Evolutionary conservation across 257 asterid species (phyloP), one percentile per base, ranked within the genome.

Genomic region (Solanum lycopersicoides): DNA sequence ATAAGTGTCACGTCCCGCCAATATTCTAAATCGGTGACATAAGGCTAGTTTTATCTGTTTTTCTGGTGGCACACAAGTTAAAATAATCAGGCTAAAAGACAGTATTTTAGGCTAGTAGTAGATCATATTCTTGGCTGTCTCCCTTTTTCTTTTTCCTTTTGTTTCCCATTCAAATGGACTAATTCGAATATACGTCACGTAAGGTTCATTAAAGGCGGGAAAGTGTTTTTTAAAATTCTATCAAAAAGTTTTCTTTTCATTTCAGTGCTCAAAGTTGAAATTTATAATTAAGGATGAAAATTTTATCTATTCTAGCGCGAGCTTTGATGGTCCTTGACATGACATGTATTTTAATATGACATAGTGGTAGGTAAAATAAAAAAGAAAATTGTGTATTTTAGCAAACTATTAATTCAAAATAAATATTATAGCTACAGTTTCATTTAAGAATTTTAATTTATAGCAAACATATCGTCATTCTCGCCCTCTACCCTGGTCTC

Each of bases 121-220:
- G 83, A 44, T 77, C 25, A 42, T 25, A 25, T 28, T 13, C 65
- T 86, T 69, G 84, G 41, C 80, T 32, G 56, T 73, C 41, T 86
- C 10, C 9, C 12, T 42, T 39, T 41, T 41, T 11, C n/a, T 21
- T 2, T 37, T 32, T 69, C 10, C 16, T 28, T 28, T 7, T 18
- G n/a, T 34, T 71, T 32, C 11, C 11, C 21, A 8, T 34, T 4
- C 12, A 18, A 9, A 6, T 28, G 18, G 6, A 30, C 23, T 68
- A 30, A 68, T 68, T 68, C 11, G 2, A 1, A 14, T 30, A 28
- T 11, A 10, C 0, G 12, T 12, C 23, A 13, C 2, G 7, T 35
- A 35, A 72, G 9, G 12, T 20, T 73, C 5, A 35, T 35, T 6
- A 72, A 18, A 34, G n/a, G 10, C 4, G 3, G 44, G 7, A 16